phyloP scores from a whole-genome alignment of 441 rosid species.

The Francoa sonchifolia region DNA sequence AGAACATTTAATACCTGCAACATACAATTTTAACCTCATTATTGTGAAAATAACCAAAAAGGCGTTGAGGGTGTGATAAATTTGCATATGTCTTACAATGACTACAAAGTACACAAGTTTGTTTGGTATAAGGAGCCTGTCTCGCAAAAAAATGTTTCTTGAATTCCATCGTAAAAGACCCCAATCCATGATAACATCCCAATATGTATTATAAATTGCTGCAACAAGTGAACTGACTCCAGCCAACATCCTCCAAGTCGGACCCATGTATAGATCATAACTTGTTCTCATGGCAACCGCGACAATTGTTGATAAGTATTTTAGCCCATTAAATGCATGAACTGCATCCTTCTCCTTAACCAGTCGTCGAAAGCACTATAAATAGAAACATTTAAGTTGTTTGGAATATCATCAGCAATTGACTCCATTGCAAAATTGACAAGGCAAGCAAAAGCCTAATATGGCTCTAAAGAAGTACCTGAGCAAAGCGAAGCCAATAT shows the following conservation, averaged over 20 bases:
- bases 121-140: constrained; percentile 50
- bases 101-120: constrained; percentile 51
- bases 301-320: constrained; percentile 43
- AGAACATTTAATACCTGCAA: constrained; percentile 57
- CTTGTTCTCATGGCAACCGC: constrained; percentile 47
- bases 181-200: constrained; percentile 77
- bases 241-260: constrained; percentile 31
- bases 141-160: constrained; percentile 69
- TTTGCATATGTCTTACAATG: constrained; percentile 63
- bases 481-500: constrained; percentile 63
- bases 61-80: too few relatives aligned
- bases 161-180: constrained; percentile 53
- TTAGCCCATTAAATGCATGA: constrained; percentile 34
- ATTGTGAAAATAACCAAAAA: too few relatives aligned
- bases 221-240: constrained; percentile 41
- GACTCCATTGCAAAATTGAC: not conserved
- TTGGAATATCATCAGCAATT: too few relatives aligned
- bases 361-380: constrained; percentile 54
- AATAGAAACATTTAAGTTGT: not conserved
- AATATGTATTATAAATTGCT: constrained; percentile 36
- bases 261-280: constrained; percentile 22
- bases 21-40: too few relatives aligned
- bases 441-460: not conserved
- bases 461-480: constrained; percentile 26
- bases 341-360: constrained; percentile 32